Base-by-base conservation (phyloP, 768 basidiomycete species). In the Suillus discolor region DNA sequence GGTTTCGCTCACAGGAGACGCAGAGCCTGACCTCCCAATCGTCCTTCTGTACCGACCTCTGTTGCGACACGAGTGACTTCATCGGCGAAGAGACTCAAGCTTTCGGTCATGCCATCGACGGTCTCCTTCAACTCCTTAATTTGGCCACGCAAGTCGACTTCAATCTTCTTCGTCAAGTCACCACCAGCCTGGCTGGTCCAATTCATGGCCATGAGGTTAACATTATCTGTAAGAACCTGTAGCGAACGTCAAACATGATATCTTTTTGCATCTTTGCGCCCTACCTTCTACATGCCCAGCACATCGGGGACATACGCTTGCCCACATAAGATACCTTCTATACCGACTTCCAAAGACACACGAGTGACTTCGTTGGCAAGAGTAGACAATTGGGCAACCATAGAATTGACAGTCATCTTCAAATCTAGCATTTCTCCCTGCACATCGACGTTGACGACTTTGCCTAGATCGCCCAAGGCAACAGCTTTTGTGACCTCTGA, bases 41-140 rank as follows among this genome's bases (percentile, higher is more conserved):
- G 85, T 41, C 97, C 97, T 75, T 99, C 97, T 8, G 96, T 98
- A 34, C 97, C 97, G 74, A 99, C 97, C 79, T 99, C 96, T 69
- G 93, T 86, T 4, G 96, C 97, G 38, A 99, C 96, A 63, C 96
- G 82, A 42, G 87, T 88, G 64, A 88, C 87, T 78, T 94, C 92
- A 71, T 91, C 91, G 0, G 93, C 93, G 75, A 95, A 94, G 47
- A 93, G 82, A 70, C 90, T 92, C 77, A 94, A 75, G 73, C 87
- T 89, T 79, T 88, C 92, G 12, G 96, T 97, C 96, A 98, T 98
- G 63, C 87, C 90, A 73, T 99, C 98, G 47, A 98, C 95, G 1
- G 95, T 98, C 77, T 93, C 89, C 78, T 94, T 92, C 79, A 93
- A 76, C 75, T 94, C 92, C 66, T 92, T 79, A 75, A 98, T 97